Conservation (phyloP, 345 rosid genomes). For the Chamaenerion angustifolium region DNA sequence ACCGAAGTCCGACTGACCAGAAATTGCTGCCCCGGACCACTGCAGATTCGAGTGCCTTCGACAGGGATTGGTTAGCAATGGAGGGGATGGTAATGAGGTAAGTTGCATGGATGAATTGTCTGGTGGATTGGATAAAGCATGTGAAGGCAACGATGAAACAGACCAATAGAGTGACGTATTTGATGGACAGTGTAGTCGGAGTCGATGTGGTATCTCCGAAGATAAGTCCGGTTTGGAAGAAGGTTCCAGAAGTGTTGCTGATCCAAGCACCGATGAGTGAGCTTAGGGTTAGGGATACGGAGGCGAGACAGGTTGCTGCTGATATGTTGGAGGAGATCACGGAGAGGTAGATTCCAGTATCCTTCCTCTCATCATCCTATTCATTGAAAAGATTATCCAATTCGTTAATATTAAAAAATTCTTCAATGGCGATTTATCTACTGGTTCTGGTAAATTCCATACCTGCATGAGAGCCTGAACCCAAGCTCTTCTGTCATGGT, state of each 20-base stretch:
- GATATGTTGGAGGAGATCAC: conserved; percentile 42
- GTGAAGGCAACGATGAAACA: conserved; percentile 59
- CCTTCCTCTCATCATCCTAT: too few relatives aligned
- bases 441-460: too few relatives aligned
- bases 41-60: conserved; percentile 23
- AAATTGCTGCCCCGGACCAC: conserved; percentile 58
- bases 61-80: conserved; percentile 6
- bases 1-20: conserved; percentile 71
- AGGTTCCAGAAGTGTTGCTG: conserved; percentile 24
- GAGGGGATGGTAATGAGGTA: conserved; percentile 54
- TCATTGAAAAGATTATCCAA: too few relatives aligned
- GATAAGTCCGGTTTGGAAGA: conserved; percentile 27
- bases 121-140: conserved; percentile 54
- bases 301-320: conserved; percentile 44
- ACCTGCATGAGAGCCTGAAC: conserved; percentile 61
- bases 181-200: conserved; percentile 38
- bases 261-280: conserved; percentile 78
- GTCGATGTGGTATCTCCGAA: conserved; percentile 51
- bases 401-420: too few relatives aligned
- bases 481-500: conserved; percentile 66
- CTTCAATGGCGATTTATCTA: too few relatives aligned
- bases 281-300: conserved; percentile 56
- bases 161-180: conserved; percentile 42
- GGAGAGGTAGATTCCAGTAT: too few relatives aligned
- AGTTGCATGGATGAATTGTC: conserved; percentile 47